A percentile compares a stretch with the other conserved stretches of the same genome.
Conservation (phyloP, 768 basidiomycete species). For the Lentinula guzmanii region DNA sequence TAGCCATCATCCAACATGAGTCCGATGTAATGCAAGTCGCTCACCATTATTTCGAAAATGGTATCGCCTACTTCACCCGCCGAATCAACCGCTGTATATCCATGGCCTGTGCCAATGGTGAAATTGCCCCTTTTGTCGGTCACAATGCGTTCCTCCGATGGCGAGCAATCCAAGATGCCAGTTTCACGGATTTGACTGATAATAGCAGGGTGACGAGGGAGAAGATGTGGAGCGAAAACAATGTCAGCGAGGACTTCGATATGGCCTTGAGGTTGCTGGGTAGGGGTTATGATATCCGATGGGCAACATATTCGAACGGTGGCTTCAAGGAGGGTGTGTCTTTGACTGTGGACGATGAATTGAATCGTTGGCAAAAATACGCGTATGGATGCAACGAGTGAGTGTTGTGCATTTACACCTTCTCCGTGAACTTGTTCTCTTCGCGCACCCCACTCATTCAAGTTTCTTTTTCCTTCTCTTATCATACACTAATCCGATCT, state of each 20-base stretch:
- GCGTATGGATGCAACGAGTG: conserved; percentile 60
- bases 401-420: conserved; percentile 40
- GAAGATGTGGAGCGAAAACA: conserved; percentile 70
- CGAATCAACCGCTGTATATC: conserved; percentile 72
- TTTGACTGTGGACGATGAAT: conserved; percentile 80
- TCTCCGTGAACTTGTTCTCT: conserved; percentile 32
- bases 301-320: conserved; percentile 83
- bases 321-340: conserved; percentile 91
- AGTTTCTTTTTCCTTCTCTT: conserved; percentile 20
- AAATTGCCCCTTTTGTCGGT: conserved; percentile 78
- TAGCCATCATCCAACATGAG: conserved; percentile 86
- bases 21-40: conserved; percentile 84
- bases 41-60: conserved; percentile 86
- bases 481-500: conserved; percentile 13
- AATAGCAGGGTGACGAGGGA: conserved; percentile 29
- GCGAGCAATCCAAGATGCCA: conserved; percentile 81
- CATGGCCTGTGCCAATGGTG: conserved; percentile 75
- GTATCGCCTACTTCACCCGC: conserved; percentile 78
- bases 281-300: conserved; percentile 62
- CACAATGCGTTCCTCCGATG: conserved; percentile 87
- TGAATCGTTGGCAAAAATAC: conserved; percentile 87
- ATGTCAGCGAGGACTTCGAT: conserved; percentile 41
- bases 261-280: conserved; percentile 63
- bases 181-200: conserved; percentile 62
- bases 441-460: conserved; percentile 6